Conservation (phyloP, 306 rosid species). For the Cucurbita ficifolia region DNA sequence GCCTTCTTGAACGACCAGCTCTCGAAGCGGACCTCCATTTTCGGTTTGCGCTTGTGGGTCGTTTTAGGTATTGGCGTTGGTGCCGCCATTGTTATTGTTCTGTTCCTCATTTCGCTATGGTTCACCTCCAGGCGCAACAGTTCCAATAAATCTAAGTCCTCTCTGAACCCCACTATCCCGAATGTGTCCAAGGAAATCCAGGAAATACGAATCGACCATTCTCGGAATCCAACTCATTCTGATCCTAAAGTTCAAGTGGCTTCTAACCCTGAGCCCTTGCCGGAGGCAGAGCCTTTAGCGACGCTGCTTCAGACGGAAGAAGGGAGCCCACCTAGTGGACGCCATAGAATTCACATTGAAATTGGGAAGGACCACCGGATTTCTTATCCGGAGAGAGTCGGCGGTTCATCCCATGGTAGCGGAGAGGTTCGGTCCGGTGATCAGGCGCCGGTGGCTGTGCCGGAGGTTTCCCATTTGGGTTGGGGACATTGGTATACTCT, state of each 20-base stretch:
- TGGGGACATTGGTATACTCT: conserved; percentile 61
- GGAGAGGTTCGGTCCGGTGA: conserved; percentile 40
- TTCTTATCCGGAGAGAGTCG: conserved; percentile 39
- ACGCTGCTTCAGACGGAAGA: conserved; percentile 29
- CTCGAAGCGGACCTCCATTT: conserved; percentile 36
- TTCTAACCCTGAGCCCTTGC: conserved; percentile 21
- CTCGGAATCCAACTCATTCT: conserved; percentile 15
- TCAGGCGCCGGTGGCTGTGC: conserved; percentile 22
- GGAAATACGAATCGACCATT: conserved; percentile 36
- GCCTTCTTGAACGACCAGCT: conserved; percentile 44
- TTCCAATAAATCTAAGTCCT: conserved; percentile 14
- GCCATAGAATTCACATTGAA: conserved; percentile 33
- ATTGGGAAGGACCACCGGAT: conserved; percentile 52
- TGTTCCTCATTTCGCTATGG: conserved; percentile 43
- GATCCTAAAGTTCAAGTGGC: conserved; percentile 16
- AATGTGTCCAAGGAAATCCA: conserved; percentile 49
- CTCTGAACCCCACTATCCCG: conserved; percentile 21
- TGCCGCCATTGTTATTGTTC: conserved; percentile 46
- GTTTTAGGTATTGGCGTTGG: conserved; percentile 53
- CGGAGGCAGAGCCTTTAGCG: conserved; percentile 18
- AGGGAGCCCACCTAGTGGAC: conserved; percentile 15
- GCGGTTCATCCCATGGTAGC: conserved; percentile 33
- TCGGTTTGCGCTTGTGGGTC: conserved; percentile 45
- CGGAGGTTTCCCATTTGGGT: conserved; percentile 55
- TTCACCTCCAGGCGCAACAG: conserved; percentile 32